Evolutionary conservation across 108 stramenopile genomes (phyloP), one percentile per base, ranked within the genome.

Genomic region (Pseudonitzschia multistriata): DNA sequence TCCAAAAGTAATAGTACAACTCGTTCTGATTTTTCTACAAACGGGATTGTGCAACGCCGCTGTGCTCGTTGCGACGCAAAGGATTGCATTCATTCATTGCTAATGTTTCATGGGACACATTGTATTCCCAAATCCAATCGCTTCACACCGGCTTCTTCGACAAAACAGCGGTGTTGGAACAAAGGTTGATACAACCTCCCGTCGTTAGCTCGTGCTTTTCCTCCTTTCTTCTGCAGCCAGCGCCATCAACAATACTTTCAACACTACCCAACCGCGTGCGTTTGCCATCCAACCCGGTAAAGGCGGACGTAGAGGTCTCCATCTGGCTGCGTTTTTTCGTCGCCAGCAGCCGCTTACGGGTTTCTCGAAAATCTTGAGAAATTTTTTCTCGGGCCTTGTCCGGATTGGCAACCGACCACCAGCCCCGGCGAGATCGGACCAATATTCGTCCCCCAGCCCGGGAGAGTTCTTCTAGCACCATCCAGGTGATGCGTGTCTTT

Each of bases 401-500:
- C 7, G n/a, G 14, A 15, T n/a, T 59, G 57, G 57, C 57, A 7
- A 59, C 57, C 57, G 57, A 30, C 63, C 63, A 64, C 63, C 63
- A 64, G 19, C 63, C 63, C 10, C 63, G 37, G 34, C 42, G 39
- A 6, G 35, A 34, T 30, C 63, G 42, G 22, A 64, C 63, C 28
- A 64, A 21, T 3, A 64, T 45, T 11, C 63, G 39, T 3, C 63
- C 40, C 35, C 63, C 63, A 14, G 17, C n/a, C 22, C 27, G 4
- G 13, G 22, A 5, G 25, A 64, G 5, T n/a, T 64, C 63, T 39
- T 64, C 63, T 6, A 64, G 28, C 4, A 64, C 42, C 63, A 3
- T 40, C 63, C 63, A 64, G 33, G 57, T 35, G n/a, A 64, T 30
- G n/a, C 57, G 57, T 7, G 57, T 59, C 31, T 59, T 59, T n/a